Conservation (phyloP, 2,329 filamentous ascomycete species). For the Arthrinium puccinioides region DNA sequence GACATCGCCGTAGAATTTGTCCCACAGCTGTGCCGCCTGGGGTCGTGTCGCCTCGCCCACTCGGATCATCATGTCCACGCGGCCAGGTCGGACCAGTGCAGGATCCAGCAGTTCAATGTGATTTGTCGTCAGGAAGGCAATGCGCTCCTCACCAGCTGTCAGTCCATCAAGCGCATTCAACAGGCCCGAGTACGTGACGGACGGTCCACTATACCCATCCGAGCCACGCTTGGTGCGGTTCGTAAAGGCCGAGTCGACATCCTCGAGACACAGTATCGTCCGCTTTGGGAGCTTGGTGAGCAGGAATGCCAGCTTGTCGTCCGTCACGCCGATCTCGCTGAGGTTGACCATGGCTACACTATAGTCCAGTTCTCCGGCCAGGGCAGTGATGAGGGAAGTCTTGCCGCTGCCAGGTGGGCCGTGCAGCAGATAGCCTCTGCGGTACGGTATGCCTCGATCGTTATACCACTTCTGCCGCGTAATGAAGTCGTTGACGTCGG, state of each 20-base stretch:
- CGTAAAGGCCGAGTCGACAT: constrained; percentile 84
- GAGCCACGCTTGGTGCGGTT: constrained; percentile 70
- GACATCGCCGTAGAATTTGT: constrained; percentile 85
- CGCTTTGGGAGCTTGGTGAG: constrained; percentile 78
- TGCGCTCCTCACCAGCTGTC: constrained; percentile 88
- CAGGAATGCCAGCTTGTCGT: constrained; percentile 81
- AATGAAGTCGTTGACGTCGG: constrained; percentile 78
- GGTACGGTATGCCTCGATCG: constrained; percentile 89
- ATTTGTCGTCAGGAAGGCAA: constrained; percentile 92
- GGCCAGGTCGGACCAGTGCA: constrained; percentile 80
- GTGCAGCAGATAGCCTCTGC: constrained; percentile 81
- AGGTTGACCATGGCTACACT: constrained; percentile 90
- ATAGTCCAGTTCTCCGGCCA: constrained; percentile 88
- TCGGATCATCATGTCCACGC: constrained; percentile 87
- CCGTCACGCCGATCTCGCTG: constrained; percentile 81
- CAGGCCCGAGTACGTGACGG: constrained; percentile 89
- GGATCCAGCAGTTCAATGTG: constrained; percentile 85
- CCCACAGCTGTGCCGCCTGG: constrained; percentile 85
- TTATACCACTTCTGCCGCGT: constrained; percentile 79
- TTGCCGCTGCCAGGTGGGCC: constrained; percentile 89
- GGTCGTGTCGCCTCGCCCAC: constrained; percentile 82
- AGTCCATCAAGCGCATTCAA: constrained; percentile 83
- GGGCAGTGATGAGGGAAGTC: constrained; percentile 90
- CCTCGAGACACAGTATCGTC: constrained; percentile 78
- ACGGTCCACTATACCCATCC: constrained; percentile 80